A percentile compares a stretch with the other conserved stretches of the same genome.
Evolutionary conservation across 495 filamentous ascomycete genomes (phyloP).

Genomic region (Xylaria acuta): DNA sequence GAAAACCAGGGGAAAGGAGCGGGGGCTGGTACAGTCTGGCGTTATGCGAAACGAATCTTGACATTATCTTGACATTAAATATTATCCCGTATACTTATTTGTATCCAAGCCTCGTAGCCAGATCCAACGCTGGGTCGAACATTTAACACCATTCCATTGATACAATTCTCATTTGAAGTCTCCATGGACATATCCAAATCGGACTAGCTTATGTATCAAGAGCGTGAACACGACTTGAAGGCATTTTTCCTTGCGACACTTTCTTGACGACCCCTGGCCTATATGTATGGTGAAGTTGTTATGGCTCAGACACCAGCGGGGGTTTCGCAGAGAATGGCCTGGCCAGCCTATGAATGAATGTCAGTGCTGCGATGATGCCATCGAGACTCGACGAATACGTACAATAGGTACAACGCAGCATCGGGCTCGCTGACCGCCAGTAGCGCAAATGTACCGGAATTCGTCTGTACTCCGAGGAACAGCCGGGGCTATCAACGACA

Average conservation of each 20-base stretch:
- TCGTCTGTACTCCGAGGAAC: conserved; percentile 10
- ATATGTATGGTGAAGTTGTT: background rate
- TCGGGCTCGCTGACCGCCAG: conserved; percentile 19
- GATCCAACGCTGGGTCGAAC: background rate
- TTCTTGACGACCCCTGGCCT: background rate
- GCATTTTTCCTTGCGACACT: background rate
- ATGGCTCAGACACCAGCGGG: conserved; percentile 12
- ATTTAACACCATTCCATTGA: background rate
- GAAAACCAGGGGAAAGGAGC: background rate
- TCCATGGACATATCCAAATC: background rate
- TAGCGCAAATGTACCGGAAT: conserved; percentile 23
- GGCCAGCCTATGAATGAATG: conserved; percentile 14
- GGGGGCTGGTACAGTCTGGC: background rate
- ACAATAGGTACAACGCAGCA: conserved; percentile 31
- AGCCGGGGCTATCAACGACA: background rate
- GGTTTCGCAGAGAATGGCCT: conserved; percentile 25
- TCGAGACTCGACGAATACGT: background rate
- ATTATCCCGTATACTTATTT: background rate
- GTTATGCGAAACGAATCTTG: background rate
- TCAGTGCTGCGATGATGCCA: background rate
- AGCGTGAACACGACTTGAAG: background rate
- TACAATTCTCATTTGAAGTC: background rate
- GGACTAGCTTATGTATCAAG: background rate
- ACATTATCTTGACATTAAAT: background rate
- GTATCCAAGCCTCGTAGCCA: background rate